Percentiles rank a stretch among this genome's conserved stretches.
phyloP scores from a whole-genome alignment of 139 green algal species.

The Chlorella sorokiniana region DNA sequence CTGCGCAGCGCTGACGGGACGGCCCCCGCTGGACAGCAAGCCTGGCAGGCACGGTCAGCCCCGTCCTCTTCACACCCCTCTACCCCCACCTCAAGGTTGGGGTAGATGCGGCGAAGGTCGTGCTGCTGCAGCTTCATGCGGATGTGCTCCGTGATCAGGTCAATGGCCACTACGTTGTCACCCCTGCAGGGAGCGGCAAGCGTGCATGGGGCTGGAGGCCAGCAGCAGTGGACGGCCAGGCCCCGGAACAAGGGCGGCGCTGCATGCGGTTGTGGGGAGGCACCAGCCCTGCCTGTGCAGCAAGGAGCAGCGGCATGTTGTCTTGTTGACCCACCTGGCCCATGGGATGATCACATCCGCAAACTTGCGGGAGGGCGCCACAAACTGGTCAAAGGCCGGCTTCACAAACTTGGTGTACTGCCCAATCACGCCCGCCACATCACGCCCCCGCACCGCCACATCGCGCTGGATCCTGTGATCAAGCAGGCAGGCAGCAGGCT shows the following conservation, averaged over 20 bases:
- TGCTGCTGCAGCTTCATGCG: constrained; percentile 91
- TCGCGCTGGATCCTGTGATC: constrained; percentile 87
- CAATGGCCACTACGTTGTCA: constrained; percentile 92
- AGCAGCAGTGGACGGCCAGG: no score
- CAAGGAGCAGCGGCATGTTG: background rate
- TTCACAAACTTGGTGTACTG: constrained; percentile 97
- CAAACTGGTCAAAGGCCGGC: constrained; percentile 92
- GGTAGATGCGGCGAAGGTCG: constrained; percentile 92
- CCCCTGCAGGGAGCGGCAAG: constrained; percentile 34
- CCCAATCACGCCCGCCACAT: constrained; percentile 91
- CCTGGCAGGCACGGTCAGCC: background rate
- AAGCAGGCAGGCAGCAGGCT: background rate
- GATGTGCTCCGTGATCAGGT: constrained; percentile 98
- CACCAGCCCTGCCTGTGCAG: no score
- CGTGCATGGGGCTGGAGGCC: no score
- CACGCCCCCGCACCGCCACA: constrained; percentile 81
- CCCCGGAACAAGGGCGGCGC: no score
- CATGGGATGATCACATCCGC: constrained; percentile 98
- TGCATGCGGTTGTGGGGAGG: no score
- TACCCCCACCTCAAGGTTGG: constrained; percentile 92
- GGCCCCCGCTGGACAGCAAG: no score
- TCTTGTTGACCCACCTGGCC: constrained; percentile 14
- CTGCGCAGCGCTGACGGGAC: no score
- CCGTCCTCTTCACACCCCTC: background rate
- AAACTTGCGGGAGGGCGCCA: constrained; percentile 80